Evolutionary conservation across 2,329 filamentous ascomycete genomes (phyloP).

Genomic region (Achaetomium macrosporum): DNA sequence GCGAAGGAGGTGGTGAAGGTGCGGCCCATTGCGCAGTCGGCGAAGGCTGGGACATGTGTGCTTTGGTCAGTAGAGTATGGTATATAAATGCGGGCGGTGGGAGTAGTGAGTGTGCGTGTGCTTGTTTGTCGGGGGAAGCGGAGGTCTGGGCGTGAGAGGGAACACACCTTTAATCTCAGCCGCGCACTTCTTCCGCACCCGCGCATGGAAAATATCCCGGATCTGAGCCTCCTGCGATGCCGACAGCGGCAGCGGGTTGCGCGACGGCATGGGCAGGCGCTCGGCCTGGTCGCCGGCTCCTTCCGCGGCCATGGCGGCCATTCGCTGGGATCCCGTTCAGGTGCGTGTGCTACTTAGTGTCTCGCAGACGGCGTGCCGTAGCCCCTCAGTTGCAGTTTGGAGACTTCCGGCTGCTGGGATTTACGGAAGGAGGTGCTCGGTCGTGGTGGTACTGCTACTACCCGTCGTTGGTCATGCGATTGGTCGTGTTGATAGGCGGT

Average conservation of each 20-base stretch:
- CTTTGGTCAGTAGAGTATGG: not conserved
- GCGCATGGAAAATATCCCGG: conserved; percentile 71
- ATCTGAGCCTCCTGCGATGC: conserved; percentile 77
- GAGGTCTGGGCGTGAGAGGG: not conserved
- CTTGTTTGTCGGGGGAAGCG: not conserved
- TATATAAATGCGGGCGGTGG: not conserved
- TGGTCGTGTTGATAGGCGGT: not conserved
- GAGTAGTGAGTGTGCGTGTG: too few relatives aligned
- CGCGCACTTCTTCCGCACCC: conserved; percentile 69
- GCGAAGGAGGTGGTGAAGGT: conserved; percentile 84
- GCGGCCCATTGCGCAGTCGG: conserved; percentile 77
- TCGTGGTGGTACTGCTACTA: not conserved
- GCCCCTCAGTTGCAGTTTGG: not conserved
- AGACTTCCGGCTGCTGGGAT: not conserved
- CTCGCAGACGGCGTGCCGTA: too few relatives aligned
- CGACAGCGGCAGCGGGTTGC: conserved; percentile 78
- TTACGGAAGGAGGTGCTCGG: not conserved
- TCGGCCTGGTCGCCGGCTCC: conserved; percentile 17
- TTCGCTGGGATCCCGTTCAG: conserved; percentile 12
- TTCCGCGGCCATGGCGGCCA: conserved; percentile 37
- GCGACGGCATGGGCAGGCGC: conserved; percentile 47
- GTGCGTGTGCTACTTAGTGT: too few relatives aligned
- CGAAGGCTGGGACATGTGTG: conserved; percentile 61
- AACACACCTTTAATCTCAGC: conserved; percentile 67
- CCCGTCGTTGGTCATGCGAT: not conserved